These are phyloP conservation scores for Didymella sp. DNA, from an alignment of 2,329 filamentous ascomycete genomes.

Conservation along the genomic window DNA sequence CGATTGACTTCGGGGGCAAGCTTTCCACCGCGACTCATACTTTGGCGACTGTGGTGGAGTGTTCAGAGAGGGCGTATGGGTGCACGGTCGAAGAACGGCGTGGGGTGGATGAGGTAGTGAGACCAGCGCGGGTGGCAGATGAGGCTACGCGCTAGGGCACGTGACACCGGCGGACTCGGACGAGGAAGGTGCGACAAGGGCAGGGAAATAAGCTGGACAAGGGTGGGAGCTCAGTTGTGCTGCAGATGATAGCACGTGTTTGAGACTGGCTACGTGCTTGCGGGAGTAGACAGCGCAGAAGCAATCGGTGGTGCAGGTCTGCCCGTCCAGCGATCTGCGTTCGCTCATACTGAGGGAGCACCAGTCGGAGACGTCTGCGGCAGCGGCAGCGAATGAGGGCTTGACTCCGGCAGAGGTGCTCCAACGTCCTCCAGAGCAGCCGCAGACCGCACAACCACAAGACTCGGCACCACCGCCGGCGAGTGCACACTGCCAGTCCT, in stretches of 20 bases:
- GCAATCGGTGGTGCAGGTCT: background rate
- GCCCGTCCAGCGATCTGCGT: background rate
- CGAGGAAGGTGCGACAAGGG: background rate
- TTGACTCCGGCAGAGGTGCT: conserved; percentile 10
- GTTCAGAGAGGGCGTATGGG: conserved; percentile 32
- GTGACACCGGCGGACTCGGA: conserved; percentile 14
- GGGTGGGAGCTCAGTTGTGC: background rate
- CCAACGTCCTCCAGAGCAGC: conserved; percentile 3
- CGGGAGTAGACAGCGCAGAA: background rate
- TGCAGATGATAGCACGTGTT: background rate
- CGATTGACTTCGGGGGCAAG: conserved; percentile 99
- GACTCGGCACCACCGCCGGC: background rate
- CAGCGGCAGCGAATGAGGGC: conserved; percentile 35
- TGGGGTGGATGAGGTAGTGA: conserved; percentile 17
- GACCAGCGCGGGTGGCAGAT: conserved; percentile 17
- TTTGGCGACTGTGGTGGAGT: conserved; percentile 55
- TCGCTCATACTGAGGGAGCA: background rate
- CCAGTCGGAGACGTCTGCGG: conserved; percentile 32
- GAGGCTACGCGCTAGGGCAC: conserved; percentile 9
- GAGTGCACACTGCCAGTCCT: background rate
- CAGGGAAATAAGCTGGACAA: background rate
- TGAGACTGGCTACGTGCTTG: background rate
- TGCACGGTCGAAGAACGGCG: conserved; percentile 20
- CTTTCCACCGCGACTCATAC: conserved; percentile 96
- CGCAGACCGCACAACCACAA: background rate